phyloP scores from a whole-genome alignment of 2,329 filamentous ascomycete species.

The Drechslerella coelobrocha region DNA sequence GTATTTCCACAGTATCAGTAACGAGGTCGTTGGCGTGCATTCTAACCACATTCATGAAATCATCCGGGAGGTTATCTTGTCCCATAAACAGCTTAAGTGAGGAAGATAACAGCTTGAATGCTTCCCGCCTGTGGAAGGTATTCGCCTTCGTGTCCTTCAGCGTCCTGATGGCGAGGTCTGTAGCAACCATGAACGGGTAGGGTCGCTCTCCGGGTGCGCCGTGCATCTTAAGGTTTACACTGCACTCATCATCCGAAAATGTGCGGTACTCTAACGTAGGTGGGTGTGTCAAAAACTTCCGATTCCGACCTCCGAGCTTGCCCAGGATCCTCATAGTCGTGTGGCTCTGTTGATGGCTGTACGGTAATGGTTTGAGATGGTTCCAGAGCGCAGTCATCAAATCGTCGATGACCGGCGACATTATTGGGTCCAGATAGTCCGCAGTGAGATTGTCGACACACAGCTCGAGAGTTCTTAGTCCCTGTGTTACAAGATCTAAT shows the following conservation, averaged over 20 bases:
- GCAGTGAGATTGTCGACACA: slow-evolving; percentile 98
- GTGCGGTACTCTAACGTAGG: slow-evolving; percentile 81
- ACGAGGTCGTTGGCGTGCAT: slow-evolving; percentile 87
- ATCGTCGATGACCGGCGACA: slow-evolving; percentile 98
- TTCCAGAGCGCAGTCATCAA: slow-evolving; percentile 98
- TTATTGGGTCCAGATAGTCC: slow-evolving; percentile 97
- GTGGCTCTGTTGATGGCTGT: slow-evolving; percentile 96
- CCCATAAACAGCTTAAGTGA: slow-evolving; percentile 92
- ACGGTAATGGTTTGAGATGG: slow-evolving; percentile 89
- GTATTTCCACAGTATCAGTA: slow-evolving; percentile 72
- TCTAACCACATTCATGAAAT: slow-evolving; percentile 81
- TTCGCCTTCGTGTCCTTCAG: slow-evolving; percentile 70
- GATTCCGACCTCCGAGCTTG: slow-evolving; percentile 91
- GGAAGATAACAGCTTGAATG: slow-evolving; percentile 82
- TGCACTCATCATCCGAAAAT: slow-evolving; percentile 85
- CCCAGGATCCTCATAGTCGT: slow-evolving; percentile 97
- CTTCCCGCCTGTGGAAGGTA: slow-evolving; percentile 88
- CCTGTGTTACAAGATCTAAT: slow-evolving; percentile 92
- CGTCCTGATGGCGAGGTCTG: slow-evolving; percentile 78
- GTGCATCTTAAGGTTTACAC: slow-evolving; percentile 85
- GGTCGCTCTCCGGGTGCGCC: slow-evolving; percentile 87
- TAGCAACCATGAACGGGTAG: slow-evolving; percentile 83
- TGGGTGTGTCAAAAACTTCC: slow-evolving; percentile 92
- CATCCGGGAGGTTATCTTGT: slow-evolving; percentile 84
- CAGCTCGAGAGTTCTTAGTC: slow-evolving; percentile 87